Base-by-base conservation (phyloP, 805 yeast genomes). In the Schwanniomyces sp. region DNA sequence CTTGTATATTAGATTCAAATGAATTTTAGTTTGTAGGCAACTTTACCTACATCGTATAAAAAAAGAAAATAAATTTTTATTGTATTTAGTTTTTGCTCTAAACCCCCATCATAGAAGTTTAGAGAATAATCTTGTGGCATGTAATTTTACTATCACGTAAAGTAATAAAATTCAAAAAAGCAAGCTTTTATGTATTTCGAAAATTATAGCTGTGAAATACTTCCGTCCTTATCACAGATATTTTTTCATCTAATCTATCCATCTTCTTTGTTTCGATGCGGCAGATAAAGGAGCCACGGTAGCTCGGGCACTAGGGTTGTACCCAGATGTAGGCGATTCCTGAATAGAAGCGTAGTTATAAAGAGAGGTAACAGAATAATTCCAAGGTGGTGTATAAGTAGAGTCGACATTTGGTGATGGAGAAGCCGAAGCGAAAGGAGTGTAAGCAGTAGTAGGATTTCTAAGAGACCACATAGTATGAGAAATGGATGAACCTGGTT, bases 321-420 rank as follows among this genome's bases (percentile, higher is more conserved):
- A 82, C 75, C 56, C 88, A 41, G 67, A 78, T 27, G 84, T 78
- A 5, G 94, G 92, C 60, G 79, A 75, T 5, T 84, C 79, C 8
- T 91, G 91, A 4, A 80, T 85, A 0, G 86, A 59, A 0, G 94
- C 97, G 55, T 74, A 79, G 67, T 92, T 92, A 41, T 76, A 69
- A 41, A 70, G 74, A 17, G 90, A 83, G 11, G 80, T 72, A 51
- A 81, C 75, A 0, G 87, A 74, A 60, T 89, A 87, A 9, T 84
- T 75, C 91, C 97, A 88, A 37, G 91, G 90, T 8, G 91, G 91
- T 0, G 97, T 92, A 28, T 80, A 54, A 1, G 98, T 92, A 1
- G 96, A 81, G 32, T 60, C 53, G 8, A 62, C 63, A 41, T 58
- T 58, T 5, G 87, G 82, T n/a, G 79, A 64, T 1, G 67, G 56